Evolutionary conservation across 331 rosid species (phyloP).

Genomic region (Phaseolus coccineus): DNA sequence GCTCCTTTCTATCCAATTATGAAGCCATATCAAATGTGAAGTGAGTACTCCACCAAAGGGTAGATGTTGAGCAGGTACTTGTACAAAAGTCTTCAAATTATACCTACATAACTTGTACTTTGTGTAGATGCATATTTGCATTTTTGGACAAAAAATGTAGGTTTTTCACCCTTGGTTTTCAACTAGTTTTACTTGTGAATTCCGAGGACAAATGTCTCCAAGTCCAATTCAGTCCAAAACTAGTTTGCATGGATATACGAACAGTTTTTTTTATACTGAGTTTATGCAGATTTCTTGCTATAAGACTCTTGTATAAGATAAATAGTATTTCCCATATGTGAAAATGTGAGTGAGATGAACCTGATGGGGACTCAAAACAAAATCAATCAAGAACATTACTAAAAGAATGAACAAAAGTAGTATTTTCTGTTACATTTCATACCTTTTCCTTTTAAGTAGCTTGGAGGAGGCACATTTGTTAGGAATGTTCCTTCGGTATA

Average conservation of each 20-base stretch:
- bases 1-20: not conserved
- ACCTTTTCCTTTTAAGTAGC: not conserved
- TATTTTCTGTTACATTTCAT: not conserved
- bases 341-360: not conserved
- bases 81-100: too few relatives aligned
- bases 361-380: not conserved
- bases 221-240: too few relatives aligned
- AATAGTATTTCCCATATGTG: not conserved
- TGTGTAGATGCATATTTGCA: too few relatives aligned
- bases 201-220: too few relatives aligned
- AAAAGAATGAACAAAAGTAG: not conserved
- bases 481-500: not conserved
- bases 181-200: too few relatives aligned
- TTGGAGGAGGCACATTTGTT: not conserved
- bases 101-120: too few relatives aligned
- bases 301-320: not conserved
- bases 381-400: not conserved
- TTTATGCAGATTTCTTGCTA: not conserved
- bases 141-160: too few relatives aligned
- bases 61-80: too few relatives aligned
- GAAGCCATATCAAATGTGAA: not conserved
- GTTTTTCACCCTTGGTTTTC: too few relatives aligned
- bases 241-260: too few relatives aligned
- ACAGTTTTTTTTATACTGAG: too few relatives aligned
- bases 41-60: not conserved